Conservation (phyloP, 495 filamentous ascomycete species). For the Penicillium pancosmium region DNA sequence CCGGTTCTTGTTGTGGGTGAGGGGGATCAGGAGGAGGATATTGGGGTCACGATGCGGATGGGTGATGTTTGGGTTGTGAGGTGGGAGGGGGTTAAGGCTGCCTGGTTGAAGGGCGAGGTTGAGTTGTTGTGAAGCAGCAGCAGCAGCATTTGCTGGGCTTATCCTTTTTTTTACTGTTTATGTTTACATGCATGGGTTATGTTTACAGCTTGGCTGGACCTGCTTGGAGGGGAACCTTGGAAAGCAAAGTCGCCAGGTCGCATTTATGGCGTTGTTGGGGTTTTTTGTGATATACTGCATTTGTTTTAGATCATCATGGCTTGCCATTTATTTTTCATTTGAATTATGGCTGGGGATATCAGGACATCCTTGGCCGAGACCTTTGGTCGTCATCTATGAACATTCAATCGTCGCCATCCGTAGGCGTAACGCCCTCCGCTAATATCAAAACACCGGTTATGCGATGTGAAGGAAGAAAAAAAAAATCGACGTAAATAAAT, state of each 20-base stretch:
- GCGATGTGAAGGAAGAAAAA: background rate
- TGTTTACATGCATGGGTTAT: background rate
- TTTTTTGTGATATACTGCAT: background rate
- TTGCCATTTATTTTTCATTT: slow-evolving; percentile 7
- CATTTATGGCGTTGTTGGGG: slow-evolving; percentile 14
- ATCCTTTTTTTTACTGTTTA: background rate
- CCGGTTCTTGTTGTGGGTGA: slow-evolving; percentile 56
- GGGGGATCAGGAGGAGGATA: slow-evolving; percentile 57
- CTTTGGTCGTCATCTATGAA: slow-evolving; percentile 7
- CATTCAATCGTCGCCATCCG: slow-evolving; percentile 2
- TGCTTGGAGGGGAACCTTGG: too few species aligned
- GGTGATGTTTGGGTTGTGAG: slow-evolving; percentile 87
- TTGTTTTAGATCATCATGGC: slow-evolving; percentile 9
- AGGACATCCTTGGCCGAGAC: background rate
- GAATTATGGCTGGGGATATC: background rate
- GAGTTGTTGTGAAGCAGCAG: slow-evolving; percentile 70
- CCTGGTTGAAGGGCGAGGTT: slow-evolving; percentile 72
- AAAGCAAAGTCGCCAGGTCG: background rate
- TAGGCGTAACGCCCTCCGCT: background rate
- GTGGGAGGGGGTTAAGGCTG: slow-evolving; percentile 77
- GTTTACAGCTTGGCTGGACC: too few species aligned
- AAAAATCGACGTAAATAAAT: background rate
- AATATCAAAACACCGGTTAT: background rate
- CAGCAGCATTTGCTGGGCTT: slow-evolving; percentile 22
- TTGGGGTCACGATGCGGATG: slow-evolving; percentile 60